Conservation (phyloP, 1,284 basidiomycete genomes). For the Agaricales sp. region DNA sequence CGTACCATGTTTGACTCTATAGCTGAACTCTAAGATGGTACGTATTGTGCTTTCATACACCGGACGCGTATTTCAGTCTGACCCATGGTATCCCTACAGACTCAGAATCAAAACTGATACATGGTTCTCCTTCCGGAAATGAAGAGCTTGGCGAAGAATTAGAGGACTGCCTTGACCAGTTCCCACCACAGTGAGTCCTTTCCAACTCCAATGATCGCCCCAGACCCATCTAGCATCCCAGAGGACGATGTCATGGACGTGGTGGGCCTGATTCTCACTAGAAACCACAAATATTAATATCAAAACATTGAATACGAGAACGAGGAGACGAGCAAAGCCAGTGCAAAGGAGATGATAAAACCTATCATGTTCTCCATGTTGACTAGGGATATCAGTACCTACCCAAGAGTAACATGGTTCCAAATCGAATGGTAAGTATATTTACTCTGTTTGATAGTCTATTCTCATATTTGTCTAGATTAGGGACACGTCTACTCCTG, state of each 20-base stretch:
- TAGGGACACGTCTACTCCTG: conserved; percentile 62
- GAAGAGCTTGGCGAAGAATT: conserved; percentile 93
- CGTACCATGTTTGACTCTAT: conserved; percentile 98
- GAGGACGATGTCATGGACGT: conserved; percentile 81
- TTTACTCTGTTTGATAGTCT: conserved; percentile 1
- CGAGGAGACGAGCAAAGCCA: conserved; percentile 72
- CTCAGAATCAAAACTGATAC: conserved; percentile 96
- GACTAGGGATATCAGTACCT: conserved; percentile 82
- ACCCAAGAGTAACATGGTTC: conserved; percentile 90
- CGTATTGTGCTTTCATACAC: conserved; percentile 13
- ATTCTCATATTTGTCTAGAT: conserved; percentile 2
- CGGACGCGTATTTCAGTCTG: not conserved
- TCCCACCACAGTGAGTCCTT: conserved; percentile 90
- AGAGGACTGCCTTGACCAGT: conserved; percentile 92
- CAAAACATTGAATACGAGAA: conserved; percentile 98
- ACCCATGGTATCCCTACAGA: conserved; percentile 29
- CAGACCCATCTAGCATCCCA: conserved; percentile 68
- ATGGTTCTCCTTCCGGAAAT: conserved; percentile 90
- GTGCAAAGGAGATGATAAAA: conserved; percentile 36
- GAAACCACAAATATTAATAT: conserved; percentile 88
- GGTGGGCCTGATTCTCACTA: conserved; percentile 86
- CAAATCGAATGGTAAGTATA: conserved; percentile 74
- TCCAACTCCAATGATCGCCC: conserved; percentile 87
- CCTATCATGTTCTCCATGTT: conserved; percentile 72
- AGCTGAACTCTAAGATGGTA: conserved; percentile 83